phyloP scores from a whole-genome alignment of 2,329 filamentous ascomycete genomes.

The Trichoderma brevicompactum region DNA sequence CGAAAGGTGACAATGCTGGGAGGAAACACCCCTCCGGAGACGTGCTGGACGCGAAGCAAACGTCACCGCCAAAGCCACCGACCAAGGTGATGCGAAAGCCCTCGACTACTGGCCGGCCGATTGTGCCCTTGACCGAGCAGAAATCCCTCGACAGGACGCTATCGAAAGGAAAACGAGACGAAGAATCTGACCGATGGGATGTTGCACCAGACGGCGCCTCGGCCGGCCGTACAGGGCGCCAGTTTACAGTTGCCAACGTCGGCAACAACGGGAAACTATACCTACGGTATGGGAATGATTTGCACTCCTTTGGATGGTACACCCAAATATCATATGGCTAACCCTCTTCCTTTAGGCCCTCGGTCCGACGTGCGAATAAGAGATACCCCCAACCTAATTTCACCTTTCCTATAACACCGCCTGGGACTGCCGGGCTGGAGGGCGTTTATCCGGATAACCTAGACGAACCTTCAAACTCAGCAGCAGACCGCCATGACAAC shows the following conservation, averaged over 20 bases:
- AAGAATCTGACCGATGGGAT: constrained; percentile 60
- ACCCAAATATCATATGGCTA: not conserved
- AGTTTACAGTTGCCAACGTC: constrained; percentile 81
- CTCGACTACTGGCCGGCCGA: constrained; percentile 40
- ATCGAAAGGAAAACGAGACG: constrained; percentile 53
- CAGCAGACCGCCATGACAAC: constrained; percentile 37
- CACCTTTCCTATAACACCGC: constrained; percentile 64
- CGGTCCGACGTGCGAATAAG: constrained; percentile 64
- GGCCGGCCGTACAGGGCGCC: constrained; percentile 66
- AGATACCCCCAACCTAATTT: constrained; percentile 65
- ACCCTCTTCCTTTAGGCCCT: constrained; percentile 52
- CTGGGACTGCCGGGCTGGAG: constrained; percentile 62
- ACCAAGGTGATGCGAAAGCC: constrained; percentile 30
- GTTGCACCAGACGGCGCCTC: constrained; percentile 64
- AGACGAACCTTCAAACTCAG: constrained; percentile 31
- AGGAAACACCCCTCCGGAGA: not conserved
- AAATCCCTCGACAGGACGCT: constrained; percentile 47
- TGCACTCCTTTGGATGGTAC: not conserved
- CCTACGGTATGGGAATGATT: constrained; percentile 63
- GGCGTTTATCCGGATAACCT: constrained; percentile 42
- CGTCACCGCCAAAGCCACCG: constrained; percentile 26
- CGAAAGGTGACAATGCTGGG: constrained; percentile 25
- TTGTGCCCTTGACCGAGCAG: constrained; percentile 54
- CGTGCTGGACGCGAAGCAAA: constrained; percentile 23
- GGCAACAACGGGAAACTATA: constrained; percentile 84